Base-by-base conservation (phyloP, 164 flowering plant genomes). In the Santalum album region DNA sequence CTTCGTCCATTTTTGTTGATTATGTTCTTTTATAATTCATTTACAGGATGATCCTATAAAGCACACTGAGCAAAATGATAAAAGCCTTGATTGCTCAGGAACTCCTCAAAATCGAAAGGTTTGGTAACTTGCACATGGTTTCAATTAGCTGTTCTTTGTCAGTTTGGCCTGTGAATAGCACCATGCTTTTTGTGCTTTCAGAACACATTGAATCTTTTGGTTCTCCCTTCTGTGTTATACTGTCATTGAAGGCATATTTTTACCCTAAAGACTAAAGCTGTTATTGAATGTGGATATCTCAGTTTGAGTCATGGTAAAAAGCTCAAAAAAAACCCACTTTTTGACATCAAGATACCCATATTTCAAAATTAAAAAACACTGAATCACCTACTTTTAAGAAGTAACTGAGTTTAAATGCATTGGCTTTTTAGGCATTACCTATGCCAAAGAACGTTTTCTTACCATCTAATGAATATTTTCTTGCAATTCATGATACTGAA, bases 91-190 rank as follows among this genome's bases (percentile, higher is more conserved):
- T 54, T 34, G 57, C 56, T 47, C 76, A 19, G 68, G 71, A 49
- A 75, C 69, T 72, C 73, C 79, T 22, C 69, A 42, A 36, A 46
- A 42, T 53, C 60, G 29, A 52, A 70, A 77, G 81, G 84, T 79
- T 67, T n/a, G 44, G 1, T 26, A 34, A 25, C 15, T 38, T 12
- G n/a, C 18, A 23, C 27, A 39, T 46, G 39, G 25, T 14, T 15
- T 44, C 20, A 19, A 4, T 32, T n/a, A 25, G 16, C 39, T 29
- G 40, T 36, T 36, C 15, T 36, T 10, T 36, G 16, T 6, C 35
- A 32, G 35, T 32, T 32, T 39, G 7, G 18, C 23, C 27, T 46
- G 43, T 3, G 5, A 12, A 39, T 39, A 39, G 3, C 43, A 3
- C 16, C 16, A 6, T 12, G 6, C 12, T 3, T 1, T 38, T 0